These are phyloP conservation scores for Yarrowia galli DNA, from an alignment of 1,139 yeast genomes.

Conservation along the genomic window DNA sequence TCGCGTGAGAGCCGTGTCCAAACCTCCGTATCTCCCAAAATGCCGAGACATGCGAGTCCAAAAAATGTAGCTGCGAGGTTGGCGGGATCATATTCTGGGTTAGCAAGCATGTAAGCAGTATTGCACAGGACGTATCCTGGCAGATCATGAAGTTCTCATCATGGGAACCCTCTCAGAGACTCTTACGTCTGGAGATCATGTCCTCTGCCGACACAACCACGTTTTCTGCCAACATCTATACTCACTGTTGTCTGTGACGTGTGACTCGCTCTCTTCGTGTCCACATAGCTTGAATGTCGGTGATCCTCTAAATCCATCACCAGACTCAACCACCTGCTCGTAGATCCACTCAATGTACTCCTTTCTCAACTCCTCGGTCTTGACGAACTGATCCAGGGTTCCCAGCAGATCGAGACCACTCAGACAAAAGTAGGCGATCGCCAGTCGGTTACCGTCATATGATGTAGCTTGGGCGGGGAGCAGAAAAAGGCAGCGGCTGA, in stretches of 20 bases:
- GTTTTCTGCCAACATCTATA: too few relatives aligned
- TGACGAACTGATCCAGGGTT: slow-evolving; percentile 48
- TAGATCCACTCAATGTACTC: slow-evolving; percentile 59
- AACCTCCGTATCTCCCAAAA: slow-evolving; percentile 56
- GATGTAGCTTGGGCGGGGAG: slow-evolving; percentile 50
- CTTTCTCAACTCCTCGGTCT: slow-evolving; percentile 45
- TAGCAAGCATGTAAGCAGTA: too few relatives aligned
- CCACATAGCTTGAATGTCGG: slow-evolving; percentile 52
- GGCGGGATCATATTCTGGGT: slow-evolving; percentile 60
- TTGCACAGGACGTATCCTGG: too few relatives aligned
- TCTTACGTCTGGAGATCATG: too few relatives aligned
- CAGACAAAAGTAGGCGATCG: slow-evolving; percentile 71
- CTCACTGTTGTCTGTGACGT: slow-evolving; percentile 55
- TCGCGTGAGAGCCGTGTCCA: slow-evolving; percentile 54
- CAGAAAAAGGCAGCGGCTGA: slow-evolving; percentile 48
- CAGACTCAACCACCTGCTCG: slow-evolving; percentile 55
- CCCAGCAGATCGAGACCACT: slow-evolving; percentile 66
- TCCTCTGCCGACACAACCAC: too few relatives aligned
- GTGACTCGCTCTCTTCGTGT: slow-evolving; percentile 43
- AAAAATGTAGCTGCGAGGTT: slow-evolving; percentile 70
- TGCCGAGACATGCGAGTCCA: slow-evolving; percentile 53
- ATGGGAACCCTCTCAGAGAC: neutral
- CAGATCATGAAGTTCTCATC: too few relatives aligned
- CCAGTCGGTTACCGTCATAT: slow-evolving; percentile 67
- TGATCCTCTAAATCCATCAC: slow-evolving; percentile 65